phyloP scores from a whole-genome alignment of 148 eudicot species.

The Nyssa sinensis region DNA sequence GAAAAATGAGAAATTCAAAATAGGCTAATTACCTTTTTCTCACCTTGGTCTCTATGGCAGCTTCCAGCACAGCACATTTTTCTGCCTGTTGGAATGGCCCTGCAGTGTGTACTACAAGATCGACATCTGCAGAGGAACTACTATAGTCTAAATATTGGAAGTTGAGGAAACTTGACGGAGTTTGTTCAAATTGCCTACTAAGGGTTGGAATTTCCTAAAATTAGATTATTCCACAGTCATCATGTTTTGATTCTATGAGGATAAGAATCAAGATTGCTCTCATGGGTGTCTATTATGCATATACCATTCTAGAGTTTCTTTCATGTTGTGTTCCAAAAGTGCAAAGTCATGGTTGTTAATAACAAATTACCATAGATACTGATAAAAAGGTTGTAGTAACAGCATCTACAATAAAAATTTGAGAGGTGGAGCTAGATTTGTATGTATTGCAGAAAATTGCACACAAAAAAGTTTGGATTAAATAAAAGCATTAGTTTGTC shows the following conservation, averaged over 20 bases:
- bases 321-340: background rate
- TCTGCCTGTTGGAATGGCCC: slow-evolving; percentile 95
- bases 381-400: background rate
- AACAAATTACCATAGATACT: background rate
- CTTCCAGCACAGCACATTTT: slow-evolving; percentile 87
- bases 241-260: background rate
- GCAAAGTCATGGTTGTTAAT: background rate
- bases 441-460: background rate
- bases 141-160: background rate
- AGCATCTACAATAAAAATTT: background rate
- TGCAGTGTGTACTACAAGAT: slow-evolving; percentile 91
- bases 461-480: background rate
- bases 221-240: background rate
- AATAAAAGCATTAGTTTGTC: no score
- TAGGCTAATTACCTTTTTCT: slow-evolving; percentile 64
- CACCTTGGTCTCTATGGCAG: slow-evolving; percentile 97
- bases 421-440: background rate
- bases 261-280: no score
- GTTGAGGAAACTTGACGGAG: background rate
- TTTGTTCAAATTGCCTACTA: background rate
- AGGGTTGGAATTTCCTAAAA: background rate
- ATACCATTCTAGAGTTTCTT: background rate
- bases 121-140: slow-evolving; percentile 61
- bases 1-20: slow-evolving; percentile 10
- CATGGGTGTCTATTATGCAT: no score